Evolutionary conservation across 208 protist species (phyloP).

Genomic region (Leishmania guyanensis): DNA sequence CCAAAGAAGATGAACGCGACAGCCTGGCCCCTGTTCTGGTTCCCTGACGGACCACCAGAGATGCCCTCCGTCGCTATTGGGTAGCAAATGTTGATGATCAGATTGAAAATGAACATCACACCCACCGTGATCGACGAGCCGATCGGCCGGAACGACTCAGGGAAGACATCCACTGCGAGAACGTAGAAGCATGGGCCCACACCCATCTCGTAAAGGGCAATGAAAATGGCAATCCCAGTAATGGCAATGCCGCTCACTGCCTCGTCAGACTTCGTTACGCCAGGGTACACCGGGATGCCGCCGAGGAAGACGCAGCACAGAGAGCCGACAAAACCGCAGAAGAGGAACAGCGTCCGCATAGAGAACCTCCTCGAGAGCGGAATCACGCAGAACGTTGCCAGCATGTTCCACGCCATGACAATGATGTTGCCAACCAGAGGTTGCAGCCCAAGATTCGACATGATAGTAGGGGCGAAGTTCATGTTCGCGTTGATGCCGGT

Average conservation of each 20-base stretch:
- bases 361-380: slow-evolving; percentile 46
- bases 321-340: slow-evolving; percentile 33
- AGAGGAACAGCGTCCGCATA: slow-evolving; percentile 53
- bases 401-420: slow-evolving; percentile 67
- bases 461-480: slow-evolving; percentile 74
- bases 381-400: slow-evolving; percentile 50
- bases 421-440: slow-evolving; percentile 61
- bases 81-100: slow-evolving; percentile 67
- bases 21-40: slow-evolving; percentile 67
- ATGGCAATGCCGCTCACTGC: slow-evolving; percentile 44
- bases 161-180: slow-evolving; percentile 64
- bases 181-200: slow-evolving; percentile 64
- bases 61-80: slow-evolving; percentile 64
- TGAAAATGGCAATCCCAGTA: slow-evolving; percentile 62
- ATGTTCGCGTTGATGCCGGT: slow-evolving; percentile 79
- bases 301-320: slow-evolving; percentile 55
- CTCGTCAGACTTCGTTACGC: slow-evolving; percentile 31
- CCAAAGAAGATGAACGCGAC: slow-evolving; percentile 72
- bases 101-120: slow-evolving; percentile 59
- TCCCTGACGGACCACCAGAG: slow-evolving; percentile 57
- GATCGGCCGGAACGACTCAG: slow-evolving; percentile 54
- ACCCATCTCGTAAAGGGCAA: slow-evolving; percentile 53
- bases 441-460: slow-evolving; percentile 39
- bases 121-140: slow-evolving; percentile 50
- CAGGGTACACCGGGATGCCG: slow-evolving; percentile 60